Base-by-base conservation (phyloP, 257 asterid genomes). In the Jaltomata sinuosa region DNA sequence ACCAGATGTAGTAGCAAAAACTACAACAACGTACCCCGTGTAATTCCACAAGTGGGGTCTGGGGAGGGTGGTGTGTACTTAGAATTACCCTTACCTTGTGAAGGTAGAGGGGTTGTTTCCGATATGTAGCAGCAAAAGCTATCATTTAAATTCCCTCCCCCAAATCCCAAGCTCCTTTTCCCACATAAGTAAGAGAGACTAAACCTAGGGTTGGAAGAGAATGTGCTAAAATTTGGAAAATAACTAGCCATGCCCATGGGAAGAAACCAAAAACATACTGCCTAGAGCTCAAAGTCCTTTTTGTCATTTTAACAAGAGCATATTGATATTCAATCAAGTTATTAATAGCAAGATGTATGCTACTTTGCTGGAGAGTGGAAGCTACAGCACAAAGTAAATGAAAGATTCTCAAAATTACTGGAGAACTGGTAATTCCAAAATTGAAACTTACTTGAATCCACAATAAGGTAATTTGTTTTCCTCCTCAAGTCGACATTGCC, bases 401-500 rank as follows among this genome's bases (percentile, higher is more conserved):
- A 76, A 76, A 16, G 61, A 47, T 76, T 53, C 61, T 76, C 61
- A 16, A 76, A 74, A 18, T 9, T 47, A 76, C 22, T 15, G 36
- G 9, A 29, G 27, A 76, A 16, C 25, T 27, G 18, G 61, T 19
- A 74, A 59, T 54, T 61, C 55, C 69, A 86, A 82, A 40, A 69
- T 85, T 27, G 25, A 27, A 38, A 49, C 96, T 83, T 95, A 95
- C 99, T 95, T 83, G 98, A 93, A 88, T 94, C 98, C 85, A 95
- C 99, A 45, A 94, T 90, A 86, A 95, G 97, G 90, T 95, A 95
- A 85, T 95, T 95, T 53, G 98, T 94, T 47, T 92, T 95, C 91
- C 97, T 94, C 93, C 99, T 94, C 89, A 92, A 84, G 89, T 95
- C 99, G 83, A 96, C 99, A 89, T 96, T 94, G 84, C 99, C 99